Percentiles rank a stretch among this genome's conserved stretches.
These are phyloP conservation scores for Aspergillus neotritici DNA, from an alignment of 2,329 filamentous ascomycete genomes.

Conservation along the genomic window DNA sequence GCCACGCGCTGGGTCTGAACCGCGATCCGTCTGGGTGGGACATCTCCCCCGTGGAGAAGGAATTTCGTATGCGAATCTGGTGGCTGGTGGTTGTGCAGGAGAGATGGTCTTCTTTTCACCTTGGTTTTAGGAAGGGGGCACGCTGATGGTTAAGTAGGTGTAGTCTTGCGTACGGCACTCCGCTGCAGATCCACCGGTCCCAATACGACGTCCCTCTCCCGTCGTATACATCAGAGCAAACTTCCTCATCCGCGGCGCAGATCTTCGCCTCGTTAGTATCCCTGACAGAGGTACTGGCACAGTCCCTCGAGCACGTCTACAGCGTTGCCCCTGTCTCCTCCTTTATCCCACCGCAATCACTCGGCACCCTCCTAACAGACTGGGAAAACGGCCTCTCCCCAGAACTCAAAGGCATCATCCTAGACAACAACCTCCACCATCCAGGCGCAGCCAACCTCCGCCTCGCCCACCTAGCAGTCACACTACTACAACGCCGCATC, in stretches of 20 bases:
- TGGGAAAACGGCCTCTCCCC: conserved; percentile 44
- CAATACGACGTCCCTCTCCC: conserved; percentile 49
- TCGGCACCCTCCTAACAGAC: conserved; percentile 29
- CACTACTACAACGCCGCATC: conserved; percentile 45
- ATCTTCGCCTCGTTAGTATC: conserved; percentile 45
- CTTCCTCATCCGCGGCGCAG: conserved; percentile 20
- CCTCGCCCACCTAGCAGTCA: conserved; percentile 46
- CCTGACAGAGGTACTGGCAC: conserved; percentile 41
- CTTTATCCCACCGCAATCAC: conserved; percentile 14
- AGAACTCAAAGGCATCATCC: conserved; percentile 37
- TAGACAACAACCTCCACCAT: conserved; percentile 39
- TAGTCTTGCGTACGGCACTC: conserved; percentile 51
- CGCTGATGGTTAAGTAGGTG: conserved; percentile 32
- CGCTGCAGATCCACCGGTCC: conserved; percentile 42
- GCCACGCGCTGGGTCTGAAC: conserved; percentile 52
- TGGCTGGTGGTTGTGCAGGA: conserved; percentile 53
- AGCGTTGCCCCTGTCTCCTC: conserved; percentile 31
- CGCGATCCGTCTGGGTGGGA: conserved; percentile 50
- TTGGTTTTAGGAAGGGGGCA: not conserved
- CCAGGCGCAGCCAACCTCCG: conserved; percentile 50
- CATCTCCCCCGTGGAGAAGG: conserved; percentile 48
- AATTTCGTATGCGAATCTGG: conserved; percentile 51
- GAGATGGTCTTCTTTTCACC: conserved; percentile 41
- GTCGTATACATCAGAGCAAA: conserved; percentile 12
- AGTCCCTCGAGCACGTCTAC: conserved; percentile 32